Percentiles rank a stretch among this genome's conserved stretches.
Conservation (phyloP, 352 stramenopile species). For the Globisporangium emineosum region DNA sequence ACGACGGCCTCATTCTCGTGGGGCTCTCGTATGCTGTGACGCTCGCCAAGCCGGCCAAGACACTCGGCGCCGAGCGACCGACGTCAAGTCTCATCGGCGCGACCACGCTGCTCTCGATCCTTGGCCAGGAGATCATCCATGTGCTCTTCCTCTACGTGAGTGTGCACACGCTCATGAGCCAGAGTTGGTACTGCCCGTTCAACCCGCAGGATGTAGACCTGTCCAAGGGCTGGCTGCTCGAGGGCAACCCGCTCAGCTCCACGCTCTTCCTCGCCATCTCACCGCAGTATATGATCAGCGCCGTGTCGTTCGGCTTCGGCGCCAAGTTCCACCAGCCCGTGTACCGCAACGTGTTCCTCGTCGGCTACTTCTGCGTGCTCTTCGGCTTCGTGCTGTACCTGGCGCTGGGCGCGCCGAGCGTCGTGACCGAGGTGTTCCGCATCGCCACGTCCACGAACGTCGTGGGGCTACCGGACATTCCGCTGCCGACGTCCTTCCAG, state of each 20-base stretch:
- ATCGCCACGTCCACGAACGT: slow-evolving; percentile 54
- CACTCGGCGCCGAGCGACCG: slow-evolving; percentile 36
- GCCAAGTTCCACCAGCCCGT: slow-evolving; percentile 42
- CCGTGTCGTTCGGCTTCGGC: slow-evolving; percentile 34
- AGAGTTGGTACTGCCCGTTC: slow-evolving; percentile 38
- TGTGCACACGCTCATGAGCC: slow-evolving; percentile 23
- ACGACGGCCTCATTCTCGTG: slow-evolving; percentile 62
- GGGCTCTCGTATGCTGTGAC: slow-evolving; percentile 70
- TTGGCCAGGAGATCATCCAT: slow-evolving; percentile 48
- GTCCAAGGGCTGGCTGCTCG: slow-evolving; percentile 37
- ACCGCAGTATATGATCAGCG: slow-evolving; percentile 22
- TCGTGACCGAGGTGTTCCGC: slow-evolving; percentile 40
- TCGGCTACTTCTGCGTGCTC: slow-evolving; percentile 29
- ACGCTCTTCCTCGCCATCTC: slow-evolving; percentile 29
- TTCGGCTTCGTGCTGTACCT: slow-evolving; percentile 35
- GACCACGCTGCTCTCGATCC: slow-evolving; percentile 35
- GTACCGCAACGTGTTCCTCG: slow-evolving; percentile 38
- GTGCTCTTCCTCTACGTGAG: slow-evolving; percentile 38
- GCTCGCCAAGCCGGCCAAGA: slow-evolving; percentile 51
- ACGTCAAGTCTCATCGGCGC: slow-evolving; percentile 55
- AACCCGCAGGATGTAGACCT: slow-evolving; percentile 29
- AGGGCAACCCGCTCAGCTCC: slow-evolving; percentile 27
- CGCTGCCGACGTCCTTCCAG: slow-evolving; percentile 40
- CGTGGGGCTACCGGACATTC: slow-evolving; percentile 38
- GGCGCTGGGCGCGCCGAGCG: slow-evolving; percentile 34